A percentile compares a stretch with the other conserved stretches of the same genome.
phyloP scores from a whole-genome alignment of 2,329 filamentous ascomycete species.

The Phialophora macrospora region DNA sequence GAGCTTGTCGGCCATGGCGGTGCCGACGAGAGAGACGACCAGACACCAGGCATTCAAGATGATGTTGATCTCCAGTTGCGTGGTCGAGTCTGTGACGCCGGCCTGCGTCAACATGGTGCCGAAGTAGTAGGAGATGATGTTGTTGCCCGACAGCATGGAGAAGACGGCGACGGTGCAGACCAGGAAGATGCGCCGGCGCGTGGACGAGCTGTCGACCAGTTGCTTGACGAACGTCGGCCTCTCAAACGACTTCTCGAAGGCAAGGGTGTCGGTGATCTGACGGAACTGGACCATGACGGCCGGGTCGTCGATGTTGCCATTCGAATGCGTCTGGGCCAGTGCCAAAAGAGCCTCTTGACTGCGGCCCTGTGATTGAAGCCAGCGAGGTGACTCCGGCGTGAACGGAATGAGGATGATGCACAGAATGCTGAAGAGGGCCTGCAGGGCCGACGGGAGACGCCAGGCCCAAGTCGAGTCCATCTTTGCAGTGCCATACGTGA shows the following conservation, averaged over 20 bases:
- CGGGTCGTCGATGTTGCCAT: constrained; percentile 27
- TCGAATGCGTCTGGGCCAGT: constrained; percentile 22
- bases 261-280: constrained; percentile 31
- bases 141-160: constrained; percentile 33
- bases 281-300: constrained; percentile 22
- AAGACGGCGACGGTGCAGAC: constrained; percentile 26
- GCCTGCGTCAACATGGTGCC: constrained; percentile 53
- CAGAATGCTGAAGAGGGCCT: constrained; percentile 48
- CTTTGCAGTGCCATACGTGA: constrained; percentile 49
- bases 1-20: constrained; percentile 50
- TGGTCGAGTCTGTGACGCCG: constrained; percentile 51
- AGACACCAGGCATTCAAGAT: constrained; percentile 59
- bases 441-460: constrained; percentile 52
- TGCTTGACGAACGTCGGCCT: constrained; percentile 18
- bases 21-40: constrained; percentile 50
- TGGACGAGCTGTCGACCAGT: constrained; percentile 19
- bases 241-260: constrained; percentile 25
- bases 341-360: constrained; percentile 34
- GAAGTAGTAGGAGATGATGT: constrained; percentile 46
- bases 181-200: constrained; percentile 26
- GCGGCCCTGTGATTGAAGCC: constrained; percentile 38
- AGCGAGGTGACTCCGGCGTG: constrained; percentile 54
- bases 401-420: constrained; percentile 53
- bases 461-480: constrained; percentile 55
- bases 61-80: constrained; percentile 57